Percentiles rank a stretch among this genome's conserved stretches.
Conservation (phyloP, 495 filamentous ascomycete genomes). For the Chaetomium cochliodes region DNA sequence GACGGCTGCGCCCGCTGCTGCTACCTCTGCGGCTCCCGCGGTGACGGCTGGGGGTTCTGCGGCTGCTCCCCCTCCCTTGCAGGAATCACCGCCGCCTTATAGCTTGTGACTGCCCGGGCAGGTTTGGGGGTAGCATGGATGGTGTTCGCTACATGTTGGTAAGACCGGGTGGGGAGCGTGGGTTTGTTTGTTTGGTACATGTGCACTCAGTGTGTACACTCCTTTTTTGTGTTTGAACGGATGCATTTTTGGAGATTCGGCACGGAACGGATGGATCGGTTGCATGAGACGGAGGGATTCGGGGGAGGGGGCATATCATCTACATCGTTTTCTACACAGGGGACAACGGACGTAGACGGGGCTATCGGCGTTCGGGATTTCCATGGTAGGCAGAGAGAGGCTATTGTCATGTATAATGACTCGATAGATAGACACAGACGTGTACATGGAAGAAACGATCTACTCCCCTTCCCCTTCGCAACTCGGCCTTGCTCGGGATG, state of each 20-base stretch:
- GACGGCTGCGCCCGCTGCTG: background rate
- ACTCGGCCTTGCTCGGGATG: conserved; percentile 6
- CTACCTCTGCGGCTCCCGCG: conserved; percentile 2
- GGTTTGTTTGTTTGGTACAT: background rate
- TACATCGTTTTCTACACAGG: background rate
- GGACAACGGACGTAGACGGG: background rate
- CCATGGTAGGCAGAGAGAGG: background rate
- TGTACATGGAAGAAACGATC: background rate
- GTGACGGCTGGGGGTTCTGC: background rate
- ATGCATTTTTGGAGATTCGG: background rate
- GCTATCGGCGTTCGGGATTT: background rate
- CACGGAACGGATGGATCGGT: background rate
- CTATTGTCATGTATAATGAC: background rate
- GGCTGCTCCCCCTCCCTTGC: background rate
- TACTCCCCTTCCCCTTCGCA: background rate
- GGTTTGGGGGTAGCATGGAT: conserved; percentile 13
- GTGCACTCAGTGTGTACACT: background rate
- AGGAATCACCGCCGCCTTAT: conserved; percentile 18
- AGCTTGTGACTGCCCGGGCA: conserved; percentile 13
- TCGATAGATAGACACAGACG: background rate
- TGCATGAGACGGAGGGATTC: background rate
- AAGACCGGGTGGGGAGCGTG: no score
- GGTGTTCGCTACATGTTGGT: background rate
- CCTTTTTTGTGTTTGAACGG: background rate
- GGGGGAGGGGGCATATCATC: no score